These are phyloP conservation scores for Rhodotorula sp. DNA, from an alignment of 1,284 basidiomycete genomes.

Conservation along the genomic window DNA sequence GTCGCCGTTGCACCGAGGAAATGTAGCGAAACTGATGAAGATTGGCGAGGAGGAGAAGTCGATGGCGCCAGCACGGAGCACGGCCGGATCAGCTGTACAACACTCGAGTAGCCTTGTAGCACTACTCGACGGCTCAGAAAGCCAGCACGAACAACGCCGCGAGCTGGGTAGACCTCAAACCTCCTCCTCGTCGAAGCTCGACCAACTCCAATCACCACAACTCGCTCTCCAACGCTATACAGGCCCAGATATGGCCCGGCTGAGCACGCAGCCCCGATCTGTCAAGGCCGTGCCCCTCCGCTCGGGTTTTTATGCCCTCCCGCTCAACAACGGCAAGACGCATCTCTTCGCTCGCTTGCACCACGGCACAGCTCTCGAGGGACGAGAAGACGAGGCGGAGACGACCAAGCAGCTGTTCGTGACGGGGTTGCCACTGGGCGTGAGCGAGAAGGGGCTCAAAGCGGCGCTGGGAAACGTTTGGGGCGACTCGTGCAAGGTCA, in stretches of 20 bases:
- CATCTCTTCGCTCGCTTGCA: conserved; percentile 28
- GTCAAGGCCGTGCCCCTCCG: conserved; percentile 11
- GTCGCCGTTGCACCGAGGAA: too few relatives aligned
- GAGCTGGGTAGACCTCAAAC: too few relatives aligned
- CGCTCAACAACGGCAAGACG: conserved; percentile 7
- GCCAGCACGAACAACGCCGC: too few relatives aligned
- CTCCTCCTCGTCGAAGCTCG: not conserved
- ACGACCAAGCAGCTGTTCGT: conserved; percentile 18
- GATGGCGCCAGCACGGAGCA: too few relatives aligned
- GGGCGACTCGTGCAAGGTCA: conserved; percentile 10
- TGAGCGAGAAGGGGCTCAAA: conserved; percentile 20
- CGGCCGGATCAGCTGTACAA: too few relatives aligned
- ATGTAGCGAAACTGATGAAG: too few relatives aligned
- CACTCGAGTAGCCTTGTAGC: too few relatives aligned
- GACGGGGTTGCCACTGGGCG: conserved; percentile 22
- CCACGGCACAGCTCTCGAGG: not conserved
- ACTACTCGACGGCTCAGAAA: too few relatives aligned
- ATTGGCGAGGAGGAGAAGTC: too few relatives aligned
- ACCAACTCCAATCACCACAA: not conserved
- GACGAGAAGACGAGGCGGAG: not conserved
- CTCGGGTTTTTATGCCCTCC: conserved; percentile 30
- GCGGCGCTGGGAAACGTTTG: conserved; percentile 21
- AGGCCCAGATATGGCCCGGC: conserved; percentile 1
- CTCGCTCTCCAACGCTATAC: too few relatives aligned
- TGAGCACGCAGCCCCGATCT: conserved; percentile 14